These are phyloP conservation scores for Fusarium ramigenum DNA, from an alignment of 2,329 filamentous ascomycete species.

Conservation along the genomic window DNA sequence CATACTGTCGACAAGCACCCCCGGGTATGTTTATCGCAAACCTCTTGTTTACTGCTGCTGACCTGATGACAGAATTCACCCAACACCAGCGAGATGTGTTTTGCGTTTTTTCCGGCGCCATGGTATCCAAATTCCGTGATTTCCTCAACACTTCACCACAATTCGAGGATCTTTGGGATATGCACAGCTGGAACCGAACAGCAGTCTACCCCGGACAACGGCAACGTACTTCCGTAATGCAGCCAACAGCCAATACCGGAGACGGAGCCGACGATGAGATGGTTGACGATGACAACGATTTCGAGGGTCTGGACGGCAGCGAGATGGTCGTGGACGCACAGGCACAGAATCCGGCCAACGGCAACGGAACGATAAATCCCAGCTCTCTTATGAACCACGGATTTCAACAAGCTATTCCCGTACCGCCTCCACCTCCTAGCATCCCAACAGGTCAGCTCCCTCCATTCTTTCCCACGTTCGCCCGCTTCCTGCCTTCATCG, in stretches of 20 bases:
- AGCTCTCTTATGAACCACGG: slow-evolving; percentile 12
- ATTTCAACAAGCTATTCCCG: slow-evolving; percentile 39
- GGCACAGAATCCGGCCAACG: slow-evolving; percentile 39
- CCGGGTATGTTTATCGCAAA: slow-evolving; percentile 60
- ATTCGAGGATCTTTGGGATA: slow-evolving; percentile 57
- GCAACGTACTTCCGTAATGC: slow-evolving; percentile 12
- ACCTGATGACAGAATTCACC: slow-evolving; percentile 77
- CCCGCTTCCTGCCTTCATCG: slow-evolving; percentile 28
- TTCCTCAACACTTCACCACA: slow-evolving; percentile 72
- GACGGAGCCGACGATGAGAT: slow-evolving; percentile 55
- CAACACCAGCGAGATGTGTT: slow-evolving; percentile 95
- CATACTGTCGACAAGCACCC: slow-evolving; percentile 88
- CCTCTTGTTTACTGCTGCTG: slow-evolving; percentile 27
- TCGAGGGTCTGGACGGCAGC: slow-evolving; percentile 52
- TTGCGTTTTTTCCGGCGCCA: slow-evolving; percentile 93
- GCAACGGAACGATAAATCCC: slow-evolving; percentile 9
- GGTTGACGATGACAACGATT: slow-evolving; percentile 56
- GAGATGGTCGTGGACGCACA: slow-evolving; percentile 52
- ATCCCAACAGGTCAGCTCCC: slow-evolving; percentile 36
- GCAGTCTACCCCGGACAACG: slow-evolving; percentile 4
- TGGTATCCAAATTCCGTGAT: slow-evolving; percentile 79
- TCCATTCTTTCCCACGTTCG: slow-evolving; percentile 30
- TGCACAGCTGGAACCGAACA: slow-evolving; percentile 24
- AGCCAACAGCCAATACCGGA: slow-evolving; percentile 28
- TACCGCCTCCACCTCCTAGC: slow-evolving; percentile 43